Conservation (phyloP, 306 rosid genomes). For the Begonia masoniana region DNA sequence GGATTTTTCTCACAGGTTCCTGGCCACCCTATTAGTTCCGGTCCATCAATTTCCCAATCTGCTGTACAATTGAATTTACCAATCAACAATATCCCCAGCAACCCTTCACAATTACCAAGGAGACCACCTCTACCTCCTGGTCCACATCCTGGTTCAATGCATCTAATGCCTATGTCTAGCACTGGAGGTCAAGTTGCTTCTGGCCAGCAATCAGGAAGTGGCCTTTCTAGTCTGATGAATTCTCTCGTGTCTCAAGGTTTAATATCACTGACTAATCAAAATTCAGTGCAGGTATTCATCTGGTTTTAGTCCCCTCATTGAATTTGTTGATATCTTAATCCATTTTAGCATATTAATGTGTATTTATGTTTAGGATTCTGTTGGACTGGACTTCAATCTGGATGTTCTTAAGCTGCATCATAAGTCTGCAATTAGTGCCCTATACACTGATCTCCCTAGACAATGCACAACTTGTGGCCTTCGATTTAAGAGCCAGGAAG, state of each 20-base stretch:
- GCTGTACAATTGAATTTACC: constrained; percentile 29
- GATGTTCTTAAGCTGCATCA: constrained; percentile 75
- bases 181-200: constrained; percentile 8
- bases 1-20: constrained; percentile 33
- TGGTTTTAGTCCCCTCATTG: not conserved
- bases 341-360: too few relatives aligned
- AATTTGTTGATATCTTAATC: too few relatives aligned
- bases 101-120: constrained; percentile 35
- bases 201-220: constrained; percentile 45
- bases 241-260: constrained; percentile 94
- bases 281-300: constrained; percentile 49
- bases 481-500: constrained; percentile 84
- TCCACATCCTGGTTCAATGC: constrained; percentile 29
- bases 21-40: constrained; percentile 28
- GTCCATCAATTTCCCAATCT: constrained; percentile 27
- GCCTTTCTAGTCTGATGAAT: constrained; percentile 46
- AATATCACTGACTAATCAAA: constrained; percentile 52
- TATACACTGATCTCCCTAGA: constrained; percentile 76
- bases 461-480: constrained; percentile 96
- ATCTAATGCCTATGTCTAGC: too few relatives aligned
- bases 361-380: constrained; percentile 47
- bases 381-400: constrained; percentile 72
- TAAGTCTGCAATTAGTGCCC: constrained; percentile 65
- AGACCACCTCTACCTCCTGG: constrained; percentile 55
- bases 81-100: constrained; percentile 22